Conservation (phyloP, 2,329 filamentous ascomycete species). For the Colletotrichum sp. region DNA sequence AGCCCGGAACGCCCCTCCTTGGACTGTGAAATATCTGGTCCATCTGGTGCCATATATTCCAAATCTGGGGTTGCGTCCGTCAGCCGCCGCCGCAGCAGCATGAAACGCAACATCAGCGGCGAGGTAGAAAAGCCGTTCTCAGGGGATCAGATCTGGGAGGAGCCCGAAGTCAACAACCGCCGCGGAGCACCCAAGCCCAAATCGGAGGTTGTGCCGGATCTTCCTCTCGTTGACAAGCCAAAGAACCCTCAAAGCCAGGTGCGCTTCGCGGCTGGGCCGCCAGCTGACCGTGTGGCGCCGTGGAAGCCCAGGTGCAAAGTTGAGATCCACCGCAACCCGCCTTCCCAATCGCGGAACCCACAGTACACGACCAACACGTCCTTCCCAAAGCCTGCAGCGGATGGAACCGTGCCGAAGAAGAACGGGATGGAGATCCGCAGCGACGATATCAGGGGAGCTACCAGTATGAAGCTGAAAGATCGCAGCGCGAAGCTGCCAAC, state of each 20-base stretch:
- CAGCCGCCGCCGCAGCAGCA: slow-evolving; percentile 65
- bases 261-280: slow-evolving; percentile 53
- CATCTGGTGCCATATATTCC: neutral
- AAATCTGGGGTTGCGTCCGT: neutral
- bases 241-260: slow-evolving; percentile 68
- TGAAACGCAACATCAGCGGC: slow-evolving; percentile 74
- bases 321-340: slow-evolving; percentile 86
- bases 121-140: slow-evolving; percentile 72
- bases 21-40: slow-evolving; percentile 21
- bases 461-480: slow-evolving; percentile 86
- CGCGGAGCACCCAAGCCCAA: slow-evolving; percentile 26
- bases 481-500: slow-evolving; percentile 87
- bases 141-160: slow-evolving; percentile 87
- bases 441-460: slow-evolving; percentile 89
- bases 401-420: slow-evolving; percentile 63
- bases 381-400: slow-evolving; percentile 31
- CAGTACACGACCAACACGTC: slow-evolving; percentile 74
- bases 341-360: slow-evolving; percentile 81
- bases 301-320: slow-evolving; percentile 38
- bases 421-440: slow-evolving; percentile 83
- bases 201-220: neutral
- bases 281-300: slow-evolving; percentile 42
- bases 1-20: slow-evolving; percentile 24
- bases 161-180: slow-evolving; percentile 63
- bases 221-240: slow-evolving; percentile 45